Base-by-base conservation (phyloP, 495 filamentous ascomycete species). In the Daldinia loculata region DNA sequence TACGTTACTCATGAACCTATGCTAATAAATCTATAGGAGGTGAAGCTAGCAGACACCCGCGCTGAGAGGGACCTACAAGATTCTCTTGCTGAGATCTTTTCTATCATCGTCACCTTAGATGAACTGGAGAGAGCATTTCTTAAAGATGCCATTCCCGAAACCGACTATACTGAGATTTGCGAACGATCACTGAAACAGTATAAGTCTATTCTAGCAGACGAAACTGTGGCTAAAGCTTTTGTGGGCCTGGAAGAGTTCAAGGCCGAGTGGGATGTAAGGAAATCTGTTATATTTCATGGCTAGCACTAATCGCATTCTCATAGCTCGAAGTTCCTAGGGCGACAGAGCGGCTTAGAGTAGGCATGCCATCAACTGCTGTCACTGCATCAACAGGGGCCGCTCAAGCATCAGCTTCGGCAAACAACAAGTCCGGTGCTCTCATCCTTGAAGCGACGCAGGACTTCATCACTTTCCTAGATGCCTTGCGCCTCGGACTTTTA, bases 401-500 rank as follows among this genome's bases (percentile, higher is more conserved):
- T 15, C 71, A 83, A 51, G 73, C 72, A 75, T 83, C 75, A 78
- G 85, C 81, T 48, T 74, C 87, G 1, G 75, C 84, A 50, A 87
- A 79, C 36, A 86, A 84, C 48, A 88, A 88, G 61, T 90, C 90
- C 19, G 92, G 92, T 27, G 87, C 89, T 43, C 84, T 95, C 39
- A 93, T 97, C 62, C 79, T 95, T 29, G 87, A 92, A 55, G 94
- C 95, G 4, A 97, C 95, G 4, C 93, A 98, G 79, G 94, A 97
- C 77, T 99, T 99, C 76, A 98, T 99, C 78, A 99, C 96, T 0
- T 94, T 98, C 80, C 84, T 99, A 51, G 96, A 99, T 79, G 96
- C 95, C 24, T 84, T 98, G 72, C 91, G 92, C 73, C 84, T 99
- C 41, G 92, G 93, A 24, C 88, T 97, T 80, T 83, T 94, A 12